Conservation (phyloP, 2,329 filamentous ascomycete genomes). For the Neoscytalidium dimidiatum region DNA sequence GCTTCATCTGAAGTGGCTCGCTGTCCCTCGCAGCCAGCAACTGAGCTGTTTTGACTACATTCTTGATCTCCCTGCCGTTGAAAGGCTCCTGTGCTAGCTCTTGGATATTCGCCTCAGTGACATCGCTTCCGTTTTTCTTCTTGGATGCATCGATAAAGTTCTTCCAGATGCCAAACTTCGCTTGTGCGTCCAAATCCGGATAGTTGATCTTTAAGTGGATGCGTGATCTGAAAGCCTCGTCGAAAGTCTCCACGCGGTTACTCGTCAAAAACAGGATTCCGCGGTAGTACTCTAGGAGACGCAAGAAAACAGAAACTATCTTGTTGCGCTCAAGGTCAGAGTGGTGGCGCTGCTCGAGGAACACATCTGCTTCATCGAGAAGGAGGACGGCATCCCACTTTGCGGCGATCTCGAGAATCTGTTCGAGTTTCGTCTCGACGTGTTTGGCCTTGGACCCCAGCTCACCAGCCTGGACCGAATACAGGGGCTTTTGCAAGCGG, state of each 20-base stretch:
- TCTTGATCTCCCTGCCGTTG: constrained; percentile 10
- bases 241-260: constrained; percentile 26
- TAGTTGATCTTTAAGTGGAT: constrained; percentile 26
- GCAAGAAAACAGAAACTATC: constrained; percentile 29
- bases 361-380: constrained; percentile 58
- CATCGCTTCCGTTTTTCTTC: neutral
- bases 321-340: constrained; percentile 54
- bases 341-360: constrained; percentile 51
- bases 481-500: constrained; percentile 45
- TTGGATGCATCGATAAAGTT: neutral
- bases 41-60: constrained; percentile 4
- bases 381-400: constrained; percentile 56
- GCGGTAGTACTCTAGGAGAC: constrained; percentile 18
- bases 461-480: constrained; percentile 51
- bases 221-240: constrained; percentile 26
- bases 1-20: neutral
- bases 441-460: constrained; percentile 47
- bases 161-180: constrained; percentile 1
- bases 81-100: neutral
- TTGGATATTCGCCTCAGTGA: neutral
- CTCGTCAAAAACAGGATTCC: constrained; percentile 36
- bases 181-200: neutral
- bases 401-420: constrained; percentile 51
- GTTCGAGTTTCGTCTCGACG: constrained; percentile 51
- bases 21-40: neutral